phyloP scores from a whole-genome alignment of 352 stramenopile species.

The Globisporangium middletonii region DNA sequence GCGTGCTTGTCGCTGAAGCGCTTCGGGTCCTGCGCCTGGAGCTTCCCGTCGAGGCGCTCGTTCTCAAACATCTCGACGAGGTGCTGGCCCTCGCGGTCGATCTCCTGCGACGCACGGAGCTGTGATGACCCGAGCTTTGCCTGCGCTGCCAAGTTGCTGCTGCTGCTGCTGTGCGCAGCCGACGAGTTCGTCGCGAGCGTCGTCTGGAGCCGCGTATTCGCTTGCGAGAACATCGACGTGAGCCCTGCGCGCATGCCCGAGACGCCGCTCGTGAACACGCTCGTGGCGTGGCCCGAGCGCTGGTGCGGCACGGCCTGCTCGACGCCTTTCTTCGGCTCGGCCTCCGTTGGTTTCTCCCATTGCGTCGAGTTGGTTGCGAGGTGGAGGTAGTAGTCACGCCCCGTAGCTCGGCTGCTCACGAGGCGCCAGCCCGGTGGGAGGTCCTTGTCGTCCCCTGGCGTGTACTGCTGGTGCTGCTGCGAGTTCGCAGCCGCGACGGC shows the following conservation, averaged over 20 bases:
- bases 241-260: constrained; percentile 59
- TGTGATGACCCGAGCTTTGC: constrained; percentile 33
- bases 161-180: constrained; percentile 7
- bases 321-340: constrained; percentile 37
- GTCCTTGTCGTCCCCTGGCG: constrained; percentile 18
- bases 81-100: constrained; percentile 67
- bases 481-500: constrained; percentile 31
- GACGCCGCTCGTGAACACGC: constrained; percentile 61
- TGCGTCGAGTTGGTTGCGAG: constrained; percentile 57
- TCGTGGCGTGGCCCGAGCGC: constrained; percentile 16
- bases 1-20: constrained; percentile 62
- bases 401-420: constrained; percentile 58
- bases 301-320: constrained; percentile 12
- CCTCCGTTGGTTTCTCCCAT: constrained; percentile 61
- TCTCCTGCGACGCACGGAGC: constrained; percentile 42
- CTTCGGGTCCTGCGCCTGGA: constrained; percentile 67
- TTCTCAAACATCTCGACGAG: constrained; percentile 84
- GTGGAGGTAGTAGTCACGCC: constrained; percentile 71
- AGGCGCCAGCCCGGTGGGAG: constrained; percentile 61
- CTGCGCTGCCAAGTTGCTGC: constrained; percentile 12
- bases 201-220: constrained; percentile 64
- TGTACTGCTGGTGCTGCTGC: constrained; percentile 5
- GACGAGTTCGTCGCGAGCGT: constrained; percentile 49
- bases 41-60: constrained; percentile 72
- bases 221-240: constrained; percentile 57